phyloP scores from a whole-genome alignment of 78 protist genomes.

The Cavenderia fasciculata region DNA sequence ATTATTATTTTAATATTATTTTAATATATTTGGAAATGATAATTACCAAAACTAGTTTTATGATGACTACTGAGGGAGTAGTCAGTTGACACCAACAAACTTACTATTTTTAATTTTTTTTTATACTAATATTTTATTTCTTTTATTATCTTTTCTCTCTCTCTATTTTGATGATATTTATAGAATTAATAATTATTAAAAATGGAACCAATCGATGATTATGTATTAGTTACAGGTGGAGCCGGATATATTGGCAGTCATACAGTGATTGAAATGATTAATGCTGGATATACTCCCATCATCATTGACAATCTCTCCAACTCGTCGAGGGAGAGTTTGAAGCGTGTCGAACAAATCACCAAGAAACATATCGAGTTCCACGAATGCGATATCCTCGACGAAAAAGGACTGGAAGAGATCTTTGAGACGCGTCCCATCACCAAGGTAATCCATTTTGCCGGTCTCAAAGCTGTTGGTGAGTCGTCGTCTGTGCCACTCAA shows the following conservation, averaged over 20 bases:
- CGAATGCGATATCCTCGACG: slow-evolving; percentile 82
- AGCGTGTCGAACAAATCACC: slow-evolving; percentile 84
- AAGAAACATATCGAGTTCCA: slow-evolving; percentile 82
- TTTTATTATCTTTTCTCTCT: too few species aligned
- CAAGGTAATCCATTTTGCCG: slow-evolving; percentile 95
- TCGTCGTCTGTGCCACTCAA: slow-evolving; percentile 86
- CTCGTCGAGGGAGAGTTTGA: slow-evolving; percentile 66
- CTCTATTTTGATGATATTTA: too few species aligned
- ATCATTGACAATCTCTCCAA: slow-evolving; percentile 93
- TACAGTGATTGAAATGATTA: slow-evolving; percentile 86
- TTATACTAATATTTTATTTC: too few species aligned
- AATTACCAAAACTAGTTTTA: too few species aligned
- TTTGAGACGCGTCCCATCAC: slow-evolving; percentile 46
- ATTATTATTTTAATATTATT: too few species aligned
- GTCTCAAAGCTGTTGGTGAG: slow-evolving; percentile 97
- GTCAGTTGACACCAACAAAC: too few species aligned
- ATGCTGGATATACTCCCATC: slow-evolving; percentile 89
- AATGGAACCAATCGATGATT: slow-evolving; percentile 78
- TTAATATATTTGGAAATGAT: too few species aligned
- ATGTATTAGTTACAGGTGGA: slow-evolving; percentile 91
- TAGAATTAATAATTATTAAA: not conserved
- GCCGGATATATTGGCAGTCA: slow-evolving; percentile 99
- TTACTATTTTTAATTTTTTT: too few species aligned
- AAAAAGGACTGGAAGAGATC: slow-evolving; percentile 61
- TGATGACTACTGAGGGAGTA: too few species aligned